A percentile compares a stretch with the other conserved stretches of the same genome.
Conservation (phyloP, 148 eudicot species). For the Rhododendron vialii region DNA sequence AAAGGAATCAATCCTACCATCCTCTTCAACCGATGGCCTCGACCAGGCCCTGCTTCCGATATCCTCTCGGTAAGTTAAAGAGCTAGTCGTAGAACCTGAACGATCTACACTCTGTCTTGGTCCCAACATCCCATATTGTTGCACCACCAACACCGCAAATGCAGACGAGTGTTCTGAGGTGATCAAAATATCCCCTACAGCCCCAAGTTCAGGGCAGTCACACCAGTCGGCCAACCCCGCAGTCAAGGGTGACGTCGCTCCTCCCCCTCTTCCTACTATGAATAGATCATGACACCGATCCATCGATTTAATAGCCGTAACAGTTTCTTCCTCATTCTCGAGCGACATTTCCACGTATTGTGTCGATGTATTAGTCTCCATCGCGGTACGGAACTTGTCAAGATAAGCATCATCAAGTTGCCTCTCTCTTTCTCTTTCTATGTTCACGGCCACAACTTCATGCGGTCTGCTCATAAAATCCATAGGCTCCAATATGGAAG, state of each 20-base stretch:
- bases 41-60: not conserved
- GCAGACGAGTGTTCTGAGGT: conserved; percentile 29
- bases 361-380: conserved; percentile 13
- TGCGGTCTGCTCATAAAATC: not conserved
- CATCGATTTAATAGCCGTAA: conserved; percentile 34
- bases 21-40: not conserved
- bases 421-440: conserved; percentile 31
- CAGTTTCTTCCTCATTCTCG: conserved; percentile 42
- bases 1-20: not conserved
- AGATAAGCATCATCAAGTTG: conserved; percentile 36
- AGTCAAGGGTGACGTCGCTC: conserved; percentile 25
- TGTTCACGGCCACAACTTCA: not conserved
- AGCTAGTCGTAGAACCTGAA: not conserved
- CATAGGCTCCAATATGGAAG: not conserved
- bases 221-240: conserved; percentile 46
- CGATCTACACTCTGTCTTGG: not conserved
- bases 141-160: conserved; percentile 28
- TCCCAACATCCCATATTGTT: conserved; percentile 11
- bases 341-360: conserved; percentile 30
- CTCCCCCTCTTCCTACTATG: conserved; percentile 39
- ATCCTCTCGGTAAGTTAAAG: not conserved
- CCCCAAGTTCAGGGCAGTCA: conserved; percentile 49
- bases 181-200: conserved; percentile 38
- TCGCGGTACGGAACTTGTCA: conserved; percentile 12
- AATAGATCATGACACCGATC: conserved; percentile 38